Evolutionary conservation across 805 yeast species (phyloP), one percentile per base, ranked within the genome.

Genomic region (Candida loeiensis): DNA sequence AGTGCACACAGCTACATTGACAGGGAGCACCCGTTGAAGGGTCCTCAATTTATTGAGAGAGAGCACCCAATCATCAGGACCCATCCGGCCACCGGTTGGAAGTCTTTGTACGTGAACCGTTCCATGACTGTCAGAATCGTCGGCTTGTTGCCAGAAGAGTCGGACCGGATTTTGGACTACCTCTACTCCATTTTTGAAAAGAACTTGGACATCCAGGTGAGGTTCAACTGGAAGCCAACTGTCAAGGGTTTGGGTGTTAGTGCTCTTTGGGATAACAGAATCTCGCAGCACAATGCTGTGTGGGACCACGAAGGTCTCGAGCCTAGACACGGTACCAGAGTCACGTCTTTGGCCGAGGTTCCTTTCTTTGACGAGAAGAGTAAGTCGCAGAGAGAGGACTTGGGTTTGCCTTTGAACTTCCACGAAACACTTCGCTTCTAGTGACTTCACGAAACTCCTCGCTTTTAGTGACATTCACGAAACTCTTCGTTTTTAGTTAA

Each of bases 201-300:
- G 46, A 46, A 48, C 43, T 46, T 48, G 45, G 52, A 48, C 33
- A 48, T 48, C 26, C 52, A 48, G 26, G 51, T 48, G 30, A 44
- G 51, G 40, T 48, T 48, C 45, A 46, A 46, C 46, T 48, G 51
- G 51, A 41, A 43, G 33, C 47, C 51, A 9, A 43, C 50, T 18
- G 39, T 41, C 33, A 36, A 39, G 28, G 50, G 50, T 11, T 37
- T 44, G 36, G 50, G 50, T 16, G 39, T 45, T 22, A 63, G 77
- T 28, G 82, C 79, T 6, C 50, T 77, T 26, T 78, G 83, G 82
- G 83, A 79, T 50, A 79, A 78, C 64, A 63, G 83, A 54, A 52
- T 74, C 39, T 64, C 77, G 17, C 68, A 68, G 41, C 85, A 79
- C 59, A 61, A 63, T 42, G 79, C 80, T 9, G 69, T 75, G n/a